Conservation (phyloP, 139 green algal genomes). For the Asterochloris sp. region DNA sequence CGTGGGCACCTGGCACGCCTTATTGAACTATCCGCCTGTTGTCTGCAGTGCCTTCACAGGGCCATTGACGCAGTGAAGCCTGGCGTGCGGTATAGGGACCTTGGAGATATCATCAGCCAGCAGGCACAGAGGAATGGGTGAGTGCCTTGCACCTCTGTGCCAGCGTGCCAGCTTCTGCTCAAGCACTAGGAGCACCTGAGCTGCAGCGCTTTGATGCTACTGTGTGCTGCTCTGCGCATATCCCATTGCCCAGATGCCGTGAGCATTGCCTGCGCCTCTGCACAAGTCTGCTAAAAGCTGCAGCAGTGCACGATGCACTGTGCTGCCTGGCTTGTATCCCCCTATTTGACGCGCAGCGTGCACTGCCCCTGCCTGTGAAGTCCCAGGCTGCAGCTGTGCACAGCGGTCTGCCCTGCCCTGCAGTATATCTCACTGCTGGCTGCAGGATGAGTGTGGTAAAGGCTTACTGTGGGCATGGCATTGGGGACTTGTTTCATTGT, state of each 20-base stretch:
- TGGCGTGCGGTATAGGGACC: conserved; percentile 84
- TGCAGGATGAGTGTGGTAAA: conserved; percentile 79
- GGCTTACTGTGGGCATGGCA: conserved; percentile 96
- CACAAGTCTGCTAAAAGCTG: background rate
- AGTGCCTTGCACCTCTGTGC: background rate
- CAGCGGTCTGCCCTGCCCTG: background rate
- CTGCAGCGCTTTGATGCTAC: too few relatives aligned
- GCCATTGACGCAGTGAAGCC: conserved; percentile 85
- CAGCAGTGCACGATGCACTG: background rate
- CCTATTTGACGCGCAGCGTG: background rate
- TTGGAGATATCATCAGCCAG: conserved; percentile 87
- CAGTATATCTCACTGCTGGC: background rate
- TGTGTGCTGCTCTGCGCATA: background rate
- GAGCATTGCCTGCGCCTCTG: background rate
- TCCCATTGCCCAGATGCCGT: background rate
- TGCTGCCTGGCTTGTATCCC: background rate
- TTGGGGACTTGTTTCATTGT: conserved; percentile 96
- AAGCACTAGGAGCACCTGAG: too few relatives aligned
- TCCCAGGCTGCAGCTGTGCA: background rate
- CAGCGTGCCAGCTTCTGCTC: too few relatives aligned
- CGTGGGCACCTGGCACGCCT: background rate
- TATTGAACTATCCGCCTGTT: background rate
- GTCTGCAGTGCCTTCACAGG: conserved; percentile 69
- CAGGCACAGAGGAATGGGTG: conserved; percentile 49
- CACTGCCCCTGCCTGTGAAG: background rate